These are phyloP conservation scores for Lecanicillium sp. DNA, from an alignment of 2,329 filamentous ascomycete genomes.

Conservation along the genomic window DNA sequence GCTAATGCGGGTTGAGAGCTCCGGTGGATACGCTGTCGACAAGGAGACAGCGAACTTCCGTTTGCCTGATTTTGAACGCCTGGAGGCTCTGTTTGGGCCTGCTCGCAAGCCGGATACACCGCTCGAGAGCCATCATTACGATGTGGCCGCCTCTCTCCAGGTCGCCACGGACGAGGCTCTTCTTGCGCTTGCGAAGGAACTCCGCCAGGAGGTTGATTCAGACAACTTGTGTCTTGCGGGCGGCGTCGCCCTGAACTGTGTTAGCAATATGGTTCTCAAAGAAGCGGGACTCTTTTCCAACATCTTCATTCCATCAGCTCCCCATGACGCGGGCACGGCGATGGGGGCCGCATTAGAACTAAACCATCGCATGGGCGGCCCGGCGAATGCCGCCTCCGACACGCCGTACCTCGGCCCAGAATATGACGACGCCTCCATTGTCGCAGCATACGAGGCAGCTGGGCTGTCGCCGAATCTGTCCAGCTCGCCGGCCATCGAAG, in stretches of 20 bases:
- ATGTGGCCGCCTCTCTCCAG: conserved; percentile 4
- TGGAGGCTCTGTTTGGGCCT: conserved; percentile 4
- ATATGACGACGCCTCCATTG: conserved; percentile 1
- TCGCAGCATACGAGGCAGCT: background rate
- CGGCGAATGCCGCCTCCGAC: background rate
- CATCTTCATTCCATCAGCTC: conserved; percentile 1
- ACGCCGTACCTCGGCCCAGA: conserved; percentile 5
- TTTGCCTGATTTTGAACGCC: conserved; percentile 1
- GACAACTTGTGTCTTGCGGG: conserved; percentile 4
- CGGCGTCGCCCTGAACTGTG: conserved; percentile 4
- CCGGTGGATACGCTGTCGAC: background rate
- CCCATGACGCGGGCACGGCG: conserved; percentile 2
- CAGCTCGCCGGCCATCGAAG: background rate
- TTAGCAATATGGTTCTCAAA: conserved; percentile 3
- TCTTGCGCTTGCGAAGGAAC: conserved; percentile 1
- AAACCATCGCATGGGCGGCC: conserved; percentile 2
- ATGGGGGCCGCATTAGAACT: conserved; percentile 4
- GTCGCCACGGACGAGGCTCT: conserved; percentile 4
- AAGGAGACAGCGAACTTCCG: conserved; percentile 2
- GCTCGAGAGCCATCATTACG: conserved; percentile 3
- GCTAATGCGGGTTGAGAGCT: background rate
- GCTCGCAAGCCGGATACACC: background rate
- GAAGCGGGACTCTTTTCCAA: conserved; percentile 3
- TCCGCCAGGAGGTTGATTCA: background rate
- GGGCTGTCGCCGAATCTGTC: conserved; percentile 1